Base-by-base conservation (phyloP, 768 basidiomycete species). In the Boletus rubropictus region DNA sequence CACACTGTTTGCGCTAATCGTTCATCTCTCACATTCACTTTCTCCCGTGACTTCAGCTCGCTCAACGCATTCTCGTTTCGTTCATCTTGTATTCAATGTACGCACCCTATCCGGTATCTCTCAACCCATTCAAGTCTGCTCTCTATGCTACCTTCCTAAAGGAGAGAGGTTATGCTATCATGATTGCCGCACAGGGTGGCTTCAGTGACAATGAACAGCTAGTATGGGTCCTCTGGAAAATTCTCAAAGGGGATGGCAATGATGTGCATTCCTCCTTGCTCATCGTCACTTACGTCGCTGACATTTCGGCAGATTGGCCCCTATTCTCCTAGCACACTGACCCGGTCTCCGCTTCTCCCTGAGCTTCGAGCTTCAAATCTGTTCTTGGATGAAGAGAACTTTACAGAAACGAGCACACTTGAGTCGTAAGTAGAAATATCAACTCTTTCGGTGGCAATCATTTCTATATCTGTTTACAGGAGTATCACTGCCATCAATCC, bases 161-260 rank as follows among this genome's bases (percentile, higher is more conserved):
- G 61, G 87, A 89, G 68, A 72, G 84, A 56, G 79, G 80, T 56
- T 69, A 72, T 57, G 84, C 86, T 18, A 68, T 77, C 40, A 67
- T 60, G 41, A 61, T 79, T 42, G 69, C 81, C n/a, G 70, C 57
- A 8, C 62, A 71, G 28, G 71, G 70, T 44, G 73, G 76, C 22
- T 72, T 73, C 49, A 73, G 78, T 46, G 72, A 74, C 42, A 86
- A 80, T 61, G 86, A 89, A 59, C 87, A 87, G 57, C 69, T 89
- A 40, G 84, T 89, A 32, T 89, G 87, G 86, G 87, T 89, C 36
- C 71, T 89, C 50, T 89, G 86, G 86, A 89, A 89, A 68, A 85
- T 89, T 47, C 69, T 89, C 45, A 86, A 80, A 63, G 88, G 87
- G 43, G 86, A 89, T 61, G 87, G 87, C 17, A 81, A 80, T 50